phyloP scores from a whole-genome alignment of 2,329 filamentous ascomycete species.

The Trichoderma brevicompactum region DNA sequence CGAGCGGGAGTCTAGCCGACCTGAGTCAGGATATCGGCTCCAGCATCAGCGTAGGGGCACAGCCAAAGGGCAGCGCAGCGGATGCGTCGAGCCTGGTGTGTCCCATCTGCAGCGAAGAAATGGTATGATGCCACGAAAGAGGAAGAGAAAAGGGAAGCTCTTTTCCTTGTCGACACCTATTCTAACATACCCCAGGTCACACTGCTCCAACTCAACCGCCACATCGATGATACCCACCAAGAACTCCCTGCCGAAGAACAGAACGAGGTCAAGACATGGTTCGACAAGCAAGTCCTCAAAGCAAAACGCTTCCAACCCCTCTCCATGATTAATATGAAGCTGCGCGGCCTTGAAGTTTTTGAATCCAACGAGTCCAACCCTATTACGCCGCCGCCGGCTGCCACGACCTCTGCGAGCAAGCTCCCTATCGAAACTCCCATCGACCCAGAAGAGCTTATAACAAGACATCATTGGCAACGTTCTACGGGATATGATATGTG shows the following conservation, averaged over 20 bases:
- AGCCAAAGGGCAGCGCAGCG: constrained; percentile 56
- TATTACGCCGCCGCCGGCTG: constrained; percentile 33
- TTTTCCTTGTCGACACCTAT: neutral
- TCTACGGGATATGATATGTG: constrained; percentile 75
- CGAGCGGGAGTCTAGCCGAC: constrained; percentile 66
- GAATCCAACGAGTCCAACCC: constrained; percentile 78
- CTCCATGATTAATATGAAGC: constrained; percentile 88
- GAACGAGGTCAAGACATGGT: constrained; percentile 96
- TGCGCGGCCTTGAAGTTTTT: constrained; percentile 90
- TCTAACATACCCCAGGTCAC: constrained; percentile 66
- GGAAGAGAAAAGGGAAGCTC: neutral
- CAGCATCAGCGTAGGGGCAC: constrained; percentile 70
- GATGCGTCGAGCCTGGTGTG: constrained; percentile 73
- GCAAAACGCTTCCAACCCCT: constrained; percentile 92
- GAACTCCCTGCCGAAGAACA: constrained; percentile 87
- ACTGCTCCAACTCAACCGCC: constrained; percentile 83
- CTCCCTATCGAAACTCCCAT: constrained; percentile 49
- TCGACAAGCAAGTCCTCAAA: constrained; percentile 91
- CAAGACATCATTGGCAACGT: constrained; percentile 85
- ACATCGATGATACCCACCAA: constrained; percentile 86
- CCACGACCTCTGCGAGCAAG: constrained; percentile 45
- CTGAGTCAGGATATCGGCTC: constrained; percentile 79
- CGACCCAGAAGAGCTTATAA: constrained; percentile 91
- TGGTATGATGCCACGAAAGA: constrained; percentile 62
- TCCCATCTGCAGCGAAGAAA: constrained; percentile 98